Conservation (phyloP, 2,329 filamentous ascomycete genomes). For the Botryosphaeria dothidea region DNA sequence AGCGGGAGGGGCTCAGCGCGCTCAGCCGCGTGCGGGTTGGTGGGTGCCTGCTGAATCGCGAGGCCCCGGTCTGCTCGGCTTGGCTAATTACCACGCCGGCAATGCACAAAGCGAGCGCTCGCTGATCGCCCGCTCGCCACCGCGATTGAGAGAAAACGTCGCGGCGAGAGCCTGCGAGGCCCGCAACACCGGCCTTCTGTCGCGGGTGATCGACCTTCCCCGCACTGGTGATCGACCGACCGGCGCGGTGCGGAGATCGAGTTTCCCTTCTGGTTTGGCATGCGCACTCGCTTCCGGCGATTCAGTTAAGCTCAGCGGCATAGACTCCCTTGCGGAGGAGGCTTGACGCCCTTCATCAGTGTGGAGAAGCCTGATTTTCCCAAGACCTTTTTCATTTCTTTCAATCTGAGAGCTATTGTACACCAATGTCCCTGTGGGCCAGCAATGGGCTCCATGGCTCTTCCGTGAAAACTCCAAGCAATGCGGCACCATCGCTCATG, state of each 20-base stretch:
- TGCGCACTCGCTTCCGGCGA: constrained; percentile 11
- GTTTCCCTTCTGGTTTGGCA: constrained; percentile 5
- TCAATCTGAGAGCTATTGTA: background rate
- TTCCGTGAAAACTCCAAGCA: constrained; percentile 4
- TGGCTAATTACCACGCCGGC: constrained; percentile 18
- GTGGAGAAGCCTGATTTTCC: background rate
- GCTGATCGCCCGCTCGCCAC: background rate
- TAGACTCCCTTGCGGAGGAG: constrained; percentile 3
- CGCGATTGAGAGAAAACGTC: background rate
- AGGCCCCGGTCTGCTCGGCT: constrained; percentile 16
- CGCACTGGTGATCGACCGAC: constrained; percentile 15
- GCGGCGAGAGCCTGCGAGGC: background rate
- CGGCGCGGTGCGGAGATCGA: constrained; percentile 11
- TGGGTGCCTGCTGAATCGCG: constrained; percentile 17
- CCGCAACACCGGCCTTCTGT: background rate
- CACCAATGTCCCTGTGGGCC: background rate
- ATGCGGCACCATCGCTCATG: background rate
- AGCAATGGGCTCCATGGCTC: constrained; percentile 3
- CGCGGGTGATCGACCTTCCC: constrained; percentile 17
- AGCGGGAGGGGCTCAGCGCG: constrained; percentile 19
- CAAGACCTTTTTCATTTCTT: background rate
- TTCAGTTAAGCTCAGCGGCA: constrained; percentile 13
- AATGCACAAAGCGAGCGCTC: constrained; percentile 2
- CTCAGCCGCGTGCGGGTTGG: constrained; percentile 5
- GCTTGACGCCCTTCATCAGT: background rate